Evolutionary conservation across 1,284 basidiomycete genomes (phyloP), one percentile per base, ranked within the genome.

Genomic region (Ustilago sp.): DNA sequence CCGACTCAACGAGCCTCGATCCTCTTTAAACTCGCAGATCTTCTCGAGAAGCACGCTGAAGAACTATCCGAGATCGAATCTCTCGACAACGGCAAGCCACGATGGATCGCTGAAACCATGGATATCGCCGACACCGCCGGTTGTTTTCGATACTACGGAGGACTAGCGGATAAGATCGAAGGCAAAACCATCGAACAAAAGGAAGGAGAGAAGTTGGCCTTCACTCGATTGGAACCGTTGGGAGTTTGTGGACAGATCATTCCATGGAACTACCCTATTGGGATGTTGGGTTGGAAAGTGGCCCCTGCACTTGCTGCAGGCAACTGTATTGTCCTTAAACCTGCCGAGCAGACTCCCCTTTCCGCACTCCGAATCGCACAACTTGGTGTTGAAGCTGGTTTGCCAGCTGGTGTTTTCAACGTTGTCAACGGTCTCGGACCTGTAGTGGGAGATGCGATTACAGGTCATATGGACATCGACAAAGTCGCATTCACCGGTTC

Each of bases 171-270:
- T 89, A 97, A 96, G 89, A 89, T 94, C 78, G 88, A 90, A 53
- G 94, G 94, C n/a, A 90, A 94, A 85, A 90, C 90, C 58, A 91
- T 94, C 83, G 93, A 94, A 61, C 70, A 72, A 87, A 90, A 93
- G 34, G 91, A 93, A 82, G 92, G 92, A 82, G 89, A 88, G 61
- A 94, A 94, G 87, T 62, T 83, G 50, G 68, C 79, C 51, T 81
- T 79, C 90, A 92, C 87, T 87, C 89, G 91, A 28, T 93, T 96
- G 85, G 95, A 98, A 87, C 95, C 95, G 8, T 91, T 97, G 77
- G 95, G 95, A 76, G 94, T 97, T 66, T 94, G 74, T 54, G 80
- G 80, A 19, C 80, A 81, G 63, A 81, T 81, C 65, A 81, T 71
- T 52, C 79, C 72, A 4, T 80, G 70, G 74, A 95, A 95, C 87